These are phyloP conservation scores for Pseudogymnoascus sp. DNA, from an alignment of 2,329 filamentous ascomycete genomes.

Conservation along the genomic window DNA sequence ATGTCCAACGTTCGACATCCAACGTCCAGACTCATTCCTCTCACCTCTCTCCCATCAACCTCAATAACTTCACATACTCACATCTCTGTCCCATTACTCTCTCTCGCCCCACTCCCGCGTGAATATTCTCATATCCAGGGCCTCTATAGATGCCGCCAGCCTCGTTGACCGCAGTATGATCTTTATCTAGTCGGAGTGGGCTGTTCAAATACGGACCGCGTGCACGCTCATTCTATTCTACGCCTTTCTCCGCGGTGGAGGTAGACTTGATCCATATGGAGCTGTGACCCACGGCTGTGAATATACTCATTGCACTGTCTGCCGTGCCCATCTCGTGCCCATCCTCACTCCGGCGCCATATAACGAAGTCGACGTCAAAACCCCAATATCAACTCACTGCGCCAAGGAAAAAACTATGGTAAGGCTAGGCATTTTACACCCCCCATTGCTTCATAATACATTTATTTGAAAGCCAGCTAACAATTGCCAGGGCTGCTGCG, in stretches of 20 bases:
- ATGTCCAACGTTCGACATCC: not conserved
- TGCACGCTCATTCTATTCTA: not conserved
- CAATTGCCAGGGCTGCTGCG: not conserved
- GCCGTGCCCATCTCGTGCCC: not conserved
- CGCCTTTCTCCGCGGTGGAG: not conserved
- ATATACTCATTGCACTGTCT: not conserved
- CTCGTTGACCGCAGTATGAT: not conserved
- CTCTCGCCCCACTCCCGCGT: not conserved
- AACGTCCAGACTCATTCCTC: not conserved
- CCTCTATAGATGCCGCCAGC: not conserved
- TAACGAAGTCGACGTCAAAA: not conserved
- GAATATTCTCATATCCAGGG: not conserved
- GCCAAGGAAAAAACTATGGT: not conserved
- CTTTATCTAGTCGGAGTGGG: not conserved
- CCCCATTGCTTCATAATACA: not conserved
- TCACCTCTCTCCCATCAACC: not conserved
- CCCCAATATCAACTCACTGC: not conserved
- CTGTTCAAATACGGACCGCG: not conserved
- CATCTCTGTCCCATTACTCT: not conserved
- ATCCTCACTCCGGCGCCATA: not conserved
- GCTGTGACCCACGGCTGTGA: not conserved
- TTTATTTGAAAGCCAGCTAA: not conserved
- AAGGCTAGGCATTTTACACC: not conserved
- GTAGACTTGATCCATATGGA: not conserved
- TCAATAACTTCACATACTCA: not conserved